These are phyloP conservation scores for Anisodus acutangulus DNA, from an alignment of 257 asterid genomes.

Conservation along the genomic window DNA sequence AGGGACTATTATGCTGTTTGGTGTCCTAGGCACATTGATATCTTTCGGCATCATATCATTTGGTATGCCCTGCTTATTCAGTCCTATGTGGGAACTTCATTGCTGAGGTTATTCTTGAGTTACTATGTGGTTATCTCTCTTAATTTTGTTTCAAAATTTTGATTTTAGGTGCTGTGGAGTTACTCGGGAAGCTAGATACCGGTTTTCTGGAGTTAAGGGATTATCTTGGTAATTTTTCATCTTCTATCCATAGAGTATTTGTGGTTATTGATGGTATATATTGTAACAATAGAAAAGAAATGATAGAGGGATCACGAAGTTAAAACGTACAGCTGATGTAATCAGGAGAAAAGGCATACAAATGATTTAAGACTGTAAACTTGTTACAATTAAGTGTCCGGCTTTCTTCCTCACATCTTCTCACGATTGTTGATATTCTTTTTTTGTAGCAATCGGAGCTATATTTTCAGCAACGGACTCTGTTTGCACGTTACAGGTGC, in stretches of 20 bases:
- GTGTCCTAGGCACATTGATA: constrained; percentile 72
- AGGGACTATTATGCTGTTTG: constrained; percentile 60
- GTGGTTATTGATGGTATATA: neutral
- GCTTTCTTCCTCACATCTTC: neutral
- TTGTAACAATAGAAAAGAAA: neutral
- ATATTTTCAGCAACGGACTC: constrained; percentile 87
- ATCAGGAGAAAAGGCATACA: neutral
- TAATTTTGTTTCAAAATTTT: constrained; percentile 32
- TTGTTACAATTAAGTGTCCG: neutral
- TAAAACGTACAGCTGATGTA: neutral
- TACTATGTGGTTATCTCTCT: neutral
- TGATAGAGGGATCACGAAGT: neutral
- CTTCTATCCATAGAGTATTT: neutral
- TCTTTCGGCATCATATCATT: constrained; percentile 68
- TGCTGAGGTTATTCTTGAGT: neutral
- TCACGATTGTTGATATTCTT: constrained; percentile 20
- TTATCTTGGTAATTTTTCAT: constrained; percentile 69
- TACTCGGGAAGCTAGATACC: constrained; percentile 48
- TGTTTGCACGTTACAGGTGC: constrained; percentile 86
- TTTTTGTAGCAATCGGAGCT: constrained; percentile 73
- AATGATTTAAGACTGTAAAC: too few species aligned
- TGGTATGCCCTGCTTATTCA: constrained; percentile 48
- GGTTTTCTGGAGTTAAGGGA: constrained; percentile 60
- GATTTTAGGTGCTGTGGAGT: constrained; percentile 57
- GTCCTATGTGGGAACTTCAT: neutral